A percentile compares a stretch with the other conserved stretches of the same genome.
phyloP scores from a whole-genome alignment of 1,139 yeast species.

The Magnusiomyces magnusii region DNA sequence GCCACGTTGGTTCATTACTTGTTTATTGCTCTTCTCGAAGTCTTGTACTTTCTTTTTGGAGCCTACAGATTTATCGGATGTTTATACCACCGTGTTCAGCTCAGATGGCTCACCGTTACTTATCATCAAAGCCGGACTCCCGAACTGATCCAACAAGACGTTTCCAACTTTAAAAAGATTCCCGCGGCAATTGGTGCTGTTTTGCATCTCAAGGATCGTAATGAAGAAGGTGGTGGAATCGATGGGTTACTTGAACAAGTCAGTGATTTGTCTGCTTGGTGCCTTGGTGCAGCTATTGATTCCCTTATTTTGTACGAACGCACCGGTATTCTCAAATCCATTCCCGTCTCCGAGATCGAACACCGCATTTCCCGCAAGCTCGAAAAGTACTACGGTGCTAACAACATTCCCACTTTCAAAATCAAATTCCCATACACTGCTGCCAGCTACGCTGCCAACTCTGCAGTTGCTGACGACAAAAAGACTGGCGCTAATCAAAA shows the following conservation, averaged over 20 bases:
- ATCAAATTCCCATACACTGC: constrained; percentile 45
- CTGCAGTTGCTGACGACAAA: constrained; percentile 61
- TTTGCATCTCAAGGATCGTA: constrained; percentile 61
- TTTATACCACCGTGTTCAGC: constrained; percentile 44
- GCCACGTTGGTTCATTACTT: background rate
- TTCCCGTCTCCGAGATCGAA: constrained; percentile 44
- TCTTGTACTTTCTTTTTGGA: constrained; percentile 20
- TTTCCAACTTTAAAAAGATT: constrained; percentile 57
- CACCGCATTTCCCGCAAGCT: constrained; percentile 55
- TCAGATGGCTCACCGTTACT: constrained; percentile 54
- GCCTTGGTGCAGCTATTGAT: constrained; percentile 74
- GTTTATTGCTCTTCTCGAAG: constrained; percentile 16
- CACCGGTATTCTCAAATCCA: constrained; percentile 56
- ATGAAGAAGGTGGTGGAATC: constrained; percentile 86
- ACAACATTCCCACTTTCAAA: constrained; percentile 46
- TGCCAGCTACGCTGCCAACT: constrained; percentile 65
- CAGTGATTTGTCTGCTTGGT: constrained; percentile 80
- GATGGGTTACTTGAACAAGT: constrained; percentile 73
- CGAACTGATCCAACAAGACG: constrained; percentile 78
- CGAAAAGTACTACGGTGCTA: constrained; percentile 66
- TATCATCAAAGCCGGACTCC: constrained; percentile 83
- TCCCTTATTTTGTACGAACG: constrained; percentile 70
- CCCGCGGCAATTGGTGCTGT: constrained; percentile 74
- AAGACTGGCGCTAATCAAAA: background rate
- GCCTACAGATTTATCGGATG: constrained; percentile 15